These are phyloP conservation scores for Sarocladium brachiariae DNA, from an alignment of 2,329 filamentous ascomycete genomes.

Conservation along the genomic window DNA sequence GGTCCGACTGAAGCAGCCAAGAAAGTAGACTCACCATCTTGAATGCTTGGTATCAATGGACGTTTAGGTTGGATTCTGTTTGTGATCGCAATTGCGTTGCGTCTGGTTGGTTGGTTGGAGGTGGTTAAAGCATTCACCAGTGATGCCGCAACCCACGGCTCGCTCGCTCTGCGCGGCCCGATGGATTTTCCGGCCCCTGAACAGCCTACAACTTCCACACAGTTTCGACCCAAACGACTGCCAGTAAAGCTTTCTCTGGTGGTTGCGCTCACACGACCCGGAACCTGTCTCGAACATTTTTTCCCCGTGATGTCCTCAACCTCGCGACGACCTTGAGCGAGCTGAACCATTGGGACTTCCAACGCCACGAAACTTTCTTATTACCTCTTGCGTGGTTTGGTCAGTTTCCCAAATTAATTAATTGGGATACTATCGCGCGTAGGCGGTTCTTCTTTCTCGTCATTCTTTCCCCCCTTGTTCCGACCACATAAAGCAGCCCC, in stretches of 20 bases:
- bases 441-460: neutral
- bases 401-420: neutral
- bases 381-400: neutral
- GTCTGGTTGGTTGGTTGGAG: constrained; percentile 3
- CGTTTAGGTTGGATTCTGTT: constrained; percentile 19
- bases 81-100: constrained; percentile 23
- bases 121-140: neutral
- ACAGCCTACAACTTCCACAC: neutral
- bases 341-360: neutral
- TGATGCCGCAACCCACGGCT: constrained; percentile 5
- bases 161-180: constrained; percentile 16
- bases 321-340: neutral
- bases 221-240: too few relatives aligned
- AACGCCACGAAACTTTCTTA: neutral
- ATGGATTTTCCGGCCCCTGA: constrained; percentile 17
- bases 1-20: neutral
- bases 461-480: constrained; percentile 1
- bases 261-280: constrained; percentile 6
- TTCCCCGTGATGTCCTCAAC: neutral
- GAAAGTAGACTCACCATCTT: constrained; percentile 46
- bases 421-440: neutral
- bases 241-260: too few relatives aligned
- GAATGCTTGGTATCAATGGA: constrained; percentile 25
- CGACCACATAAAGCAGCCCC: constrained; percentile 12
- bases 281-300: constrained; percentile 8